A percentile compares a stretch with the other conserved stretches of the same genome.
These are phyloP conservation scores for Agaricales sp. DNA, from an alignment of 1,284 basidiomycete species.

Conservation along the genomic window DNA sequence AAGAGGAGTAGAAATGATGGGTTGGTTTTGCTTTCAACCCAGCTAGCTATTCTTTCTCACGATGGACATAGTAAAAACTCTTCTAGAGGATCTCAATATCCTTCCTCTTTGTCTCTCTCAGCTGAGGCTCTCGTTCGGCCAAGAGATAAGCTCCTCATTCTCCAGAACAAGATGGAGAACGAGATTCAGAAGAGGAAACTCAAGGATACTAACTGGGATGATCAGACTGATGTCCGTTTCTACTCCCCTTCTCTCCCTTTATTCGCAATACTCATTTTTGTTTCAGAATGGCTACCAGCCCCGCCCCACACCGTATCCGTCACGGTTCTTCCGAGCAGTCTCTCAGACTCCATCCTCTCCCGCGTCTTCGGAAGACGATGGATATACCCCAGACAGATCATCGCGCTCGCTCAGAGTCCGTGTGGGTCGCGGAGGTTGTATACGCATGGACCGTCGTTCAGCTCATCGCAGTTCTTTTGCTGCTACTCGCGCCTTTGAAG, in stretches of 20 bases:
- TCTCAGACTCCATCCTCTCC: slow-evolving; percentile 27
- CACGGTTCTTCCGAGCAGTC: slow-evolving; percentile 55
- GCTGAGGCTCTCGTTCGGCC: slow-evolving; percentile 44
- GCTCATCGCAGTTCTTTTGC: slow-evolving; percentile 17
- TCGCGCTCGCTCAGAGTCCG: slow-evolving; percentile 53
- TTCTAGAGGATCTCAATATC: slow-evolving; percentile 41
- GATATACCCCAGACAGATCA: slow-evolving; percentile 27
- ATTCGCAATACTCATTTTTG: slow-evolving; percentile 7
- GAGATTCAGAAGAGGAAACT: slow-evolving; percentile 61
- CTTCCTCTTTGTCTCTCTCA: slow-evolving; percentile 27
- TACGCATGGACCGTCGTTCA: slow-evolving; percentile 68
- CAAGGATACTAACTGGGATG: slow-evolving; percentile 78
- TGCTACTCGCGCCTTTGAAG: slow-evolving; percentile 10
- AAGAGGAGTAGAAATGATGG: slow-evolving; percentile 51
- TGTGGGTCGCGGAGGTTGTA: slow-evolving; percentile 71
- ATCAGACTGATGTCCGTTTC: slow-evolving; percentile 62
- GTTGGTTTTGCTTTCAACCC: slow-evolving; percentile 15
- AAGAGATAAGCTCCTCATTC: slow-evolving; percentile 52
- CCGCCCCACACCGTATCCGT: slow-evolving; percentile 33
- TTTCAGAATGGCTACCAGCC: slow-evolving; percentile 54
- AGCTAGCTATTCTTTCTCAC: no score
- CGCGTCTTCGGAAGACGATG: slow-evolving; percentile 19
- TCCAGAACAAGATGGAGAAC: slow-evolving; percentile 60
- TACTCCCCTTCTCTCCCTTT: neutral
- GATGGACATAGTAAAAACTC: slow-evolving; percentile 23